Conservation (phyloP, 2,329 filamentous ascomycete species). For the Blastomyces emzantsi region DNA sequence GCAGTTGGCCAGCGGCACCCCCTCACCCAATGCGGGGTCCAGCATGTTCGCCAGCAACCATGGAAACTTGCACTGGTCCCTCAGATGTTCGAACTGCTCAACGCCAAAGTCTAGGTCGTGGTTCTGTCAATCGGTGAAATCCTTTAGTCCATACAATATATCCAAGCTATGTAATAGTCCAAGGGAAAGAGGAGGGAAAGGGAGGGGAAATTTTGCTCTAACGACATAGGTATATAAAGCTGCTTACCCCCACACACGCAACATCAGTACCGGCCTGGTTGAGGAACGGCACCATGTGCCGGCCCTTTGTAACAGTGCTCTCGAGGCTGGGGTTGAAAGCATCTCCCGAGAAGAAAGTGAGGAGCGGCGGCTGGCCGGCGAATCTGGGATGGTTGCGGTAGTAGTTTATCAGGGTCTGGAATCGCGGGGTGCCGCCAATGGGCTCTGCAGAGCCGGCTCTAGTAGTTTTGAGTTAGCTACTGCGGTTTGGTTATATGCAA, state of each 20-base stretch:
- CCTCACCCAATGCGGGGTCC: constrained; percentile 69
- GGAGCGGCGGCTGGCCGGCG: constrained; percentile 52
- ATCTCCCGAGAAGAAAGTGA: constrained; percentile 86
- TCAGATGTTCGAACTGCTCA: constrained; percentile 64
- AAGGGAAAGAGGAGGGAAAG: too few species aligned
- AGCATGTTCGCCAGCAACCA: constrained; percentile 86
- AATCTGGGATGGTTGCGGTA: constrained; percentile 58
- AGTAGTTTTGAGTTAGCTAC: constrained; percentile 26
- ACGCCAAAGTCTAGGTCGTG: constrained; percentile 92
- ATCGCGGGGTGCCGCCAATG: constrained; percentile 69
- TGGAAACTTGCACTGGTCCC: constrained; percentile 68
- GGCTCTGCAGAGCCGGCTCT: constrained; percentile 62
- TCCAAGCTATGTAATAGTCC: not conserved
- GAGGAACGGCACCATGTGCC: constrained; percentile 80
- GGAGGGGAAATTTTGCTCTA: too few species aligned
- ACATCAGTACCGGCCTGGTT: constrained; percentile 69
- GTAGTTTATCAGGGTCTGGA: constrained; percentile 67
- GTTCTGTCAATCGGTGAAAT: constrained; percentile 46
- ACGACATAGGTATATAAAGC: not conserved
- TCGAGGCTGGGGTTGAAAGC: constrained; percentile 88
- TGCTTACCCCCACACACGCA: constrained; percentile 68
- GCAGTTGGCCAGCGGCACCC: constrained; percentile 66
- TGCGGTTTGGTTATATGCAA: not conserved
- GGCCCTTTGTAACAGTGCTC: constrained; percentile 79
- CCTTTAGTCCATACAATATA: not conserved